phyloP scores from a whole-genome alignment of 129 eudicot genomes.

The Artemisia annua region DNA sequence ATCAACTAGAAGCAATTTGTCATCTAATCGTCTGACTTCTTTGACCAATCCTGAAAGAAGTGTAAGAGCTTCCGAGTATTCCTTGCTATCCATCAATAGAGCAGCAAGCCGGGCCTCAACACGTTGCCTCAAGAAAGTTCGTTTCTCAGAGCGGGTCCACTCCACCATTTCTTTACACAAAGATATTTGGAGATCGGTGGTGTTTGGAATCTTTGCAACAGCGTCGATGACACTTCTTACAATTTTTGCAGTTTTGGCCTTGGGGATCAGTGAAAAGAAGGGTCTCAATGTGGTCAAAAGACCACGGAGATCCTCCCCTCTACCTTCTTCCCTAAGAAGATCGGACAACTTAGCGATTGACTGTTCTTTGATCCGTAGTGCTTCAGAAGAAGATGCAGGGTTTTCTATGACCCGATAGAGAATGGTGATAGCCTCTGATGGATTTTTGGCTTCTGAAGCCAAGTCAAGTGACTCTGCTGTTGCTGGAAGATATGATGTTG shows the following conservation, averaged over 20 bases:
- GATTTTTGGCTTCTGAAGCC: constrained; percentile 53
- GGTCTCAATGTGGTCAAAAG: constrained; percentile 56
- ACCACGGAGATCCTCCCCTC: constrained; percentile 53
- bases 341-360: constrained; percentile 43
- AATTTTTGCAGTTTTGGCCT: constrained; percentile 59
- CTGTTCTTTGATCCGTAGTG: constrained; percentile 49
- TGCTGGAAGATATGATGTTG: constrained; percentile 21
- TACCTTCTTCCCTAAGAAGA: constrained; percentile 42
- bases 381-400: constrained; percentile 57
- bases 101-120: constrained; percentile 47
- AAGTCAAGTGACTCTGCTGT: constrained; percentile 19
- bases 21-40: constrained; percentile 49
- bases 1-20: constrained; percentile 54
- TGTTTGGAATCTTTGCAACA: constrained; percentile 44
- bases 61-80: constrained; percentile 48
- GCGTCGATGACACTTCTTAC: constrained; percentile 51
- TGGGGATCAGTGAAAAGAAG: constrained; percentile 53
- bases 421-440: constrained; percentile 46
- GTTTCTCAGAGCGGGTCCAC: constrained; percentile 61
- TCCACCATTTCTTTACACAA: constrained; percentile 64
- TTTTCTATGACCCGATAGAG: constrained; percentile 47
- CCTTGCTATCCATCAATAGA: constrained; percentile 48
- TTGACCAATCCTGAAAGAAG: constrained; percentile 48
- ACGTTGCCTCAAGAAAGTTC: constrained; percentile 53
- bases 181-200: constrained; percentile 56